phyloP scores from a whole-genome alignment of 2,329 filamentous ascomycete species.

The Talaromyces pinophilus region DNA sequence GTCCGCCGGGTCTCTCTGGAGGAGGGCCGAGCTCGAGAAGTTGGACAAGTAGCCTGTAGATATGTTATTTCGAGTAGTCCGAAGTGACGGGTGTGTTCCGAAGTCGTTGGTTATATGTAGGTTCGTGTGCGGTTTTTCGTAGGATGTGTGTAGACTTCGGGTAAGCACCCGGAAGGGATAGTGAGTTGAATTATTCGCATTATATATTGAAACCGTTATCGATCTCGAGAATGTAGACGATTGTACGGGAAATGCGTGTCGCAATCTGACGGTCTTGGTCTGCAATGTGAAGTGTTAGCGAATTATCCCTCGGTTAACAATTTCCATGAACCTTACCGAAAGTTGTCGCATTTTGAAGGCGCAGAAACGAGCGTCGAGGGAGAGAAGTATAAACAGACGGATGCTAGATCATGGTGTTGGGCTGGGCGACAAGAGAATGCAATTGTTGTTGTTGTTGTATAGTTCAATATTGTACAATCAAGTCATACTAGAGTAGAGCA shows the following conservation, averaged over 20 bases:
- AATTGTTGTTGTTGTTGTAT: not conserved
- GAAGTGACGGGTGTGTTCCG: not conserved
- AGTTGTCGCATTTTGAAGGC: conserved; percentile 14
- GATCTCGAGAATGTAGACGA: not conserved
- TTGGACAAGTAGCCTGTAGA: conserved; percentile 23
- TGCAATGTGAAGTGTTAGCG: not conserved
- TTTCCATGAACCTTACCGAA: conserved; percentile 9
- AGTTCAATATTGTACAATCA: not conserved
- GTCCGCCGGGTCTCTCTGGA: conserved; percentile 45
- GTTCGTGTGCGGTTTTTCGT: not conserved
- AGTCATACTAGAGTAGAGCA: too few relatives aligned
- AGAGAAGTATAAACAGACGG: not conserved
- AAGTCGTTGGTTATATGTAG: conserved; percentile 1
- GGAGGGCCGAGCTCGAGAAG: conserved; percentile 19
- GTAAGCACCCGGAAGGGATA: conserved; percentile 2
- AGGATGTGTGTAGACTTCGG: conserved; percentile 17
- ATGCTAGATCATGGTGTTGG: conserved; percentile 8
- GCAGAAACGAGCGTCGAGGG: conserved; percentile 8
- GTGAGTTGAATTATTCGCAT: not conserved
- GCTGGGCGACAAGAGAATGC: not conserved
- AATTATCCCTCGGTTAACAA: not conserved
- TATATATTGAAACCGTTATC: not conserved
- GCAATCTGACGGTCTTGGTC: not conserved
- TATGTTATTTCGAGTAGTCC: not conserved
- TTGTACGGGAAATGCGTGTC: not conserved